Percentiles rank a stretch among this genome's conserved stretches.
Evolutionary conservation across 2,329 filamentous ascomycete species (phyloP).

Genomic region (Tolypocladium endophyticum): DNA sequence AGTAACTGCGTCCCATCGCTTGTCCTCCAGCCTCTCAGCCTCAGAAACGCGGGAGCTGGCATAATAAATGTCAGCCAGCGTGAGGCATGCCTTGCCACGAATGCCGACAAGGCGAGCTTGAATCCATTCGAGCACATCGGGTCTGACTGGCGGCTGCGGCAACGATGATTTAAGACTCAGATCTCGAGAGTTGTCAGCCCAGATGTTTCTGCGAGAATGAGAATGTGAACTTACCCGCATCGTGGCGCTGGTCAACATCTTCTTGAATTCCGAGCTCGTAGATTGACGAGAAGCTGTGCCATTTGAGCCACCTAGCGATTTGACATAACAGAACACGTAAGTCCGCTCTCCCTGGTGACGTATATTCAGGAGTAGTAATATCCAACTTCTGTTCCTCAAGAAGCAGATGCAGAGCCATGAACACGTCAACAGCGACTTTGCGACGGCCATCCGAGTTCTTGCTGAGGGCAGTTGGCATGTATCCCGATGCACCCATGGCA

Average conservation of each 20-base stretch:
- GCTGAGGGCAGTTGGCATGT: conserved; percentile 50
- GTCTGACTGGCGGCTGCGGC: conserved; percentile 21
- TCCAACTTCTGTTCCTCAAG: conserved; percentile 83
- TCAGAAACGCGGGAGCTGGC: conserved; percentile 23
- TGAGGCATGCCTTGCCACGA: conserved; percentile 26
- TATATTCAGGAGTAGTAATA: conserved; percentile 36
- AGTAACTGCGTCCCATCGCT: conserved; percentile 37
- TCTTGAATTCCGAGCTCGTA: conserved; percentile 45
- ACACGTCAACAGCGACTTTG: conserved; percentile 53
- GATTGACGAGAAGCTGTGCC: conserved; percentile 38
- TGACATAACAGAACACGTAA: conserved; percentile 71
- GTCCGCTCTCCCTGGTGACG: conserved; percentile 32
- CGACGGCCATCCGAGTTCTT: conserved; percentile 45
- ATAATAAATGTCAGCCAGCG: conserved; percentile 34
- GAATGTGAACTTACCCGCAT: conserved; percentile 23
- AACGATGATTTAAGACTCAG: conserved; percentile 19
- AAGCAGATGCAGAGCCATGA: conserved; percentile 75
- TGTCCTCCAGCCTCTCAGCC: conserved; percentile 22
- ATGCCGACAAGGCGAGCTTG: conserved; percentile 32
- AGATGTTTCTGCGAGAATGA: too few relatives aligned
- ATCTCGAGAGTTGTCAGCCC: conserved; percentile 11
- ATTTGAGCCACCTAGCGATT: conserved; percentile 72
- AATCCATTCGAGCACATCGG: conserved; percentile 43
- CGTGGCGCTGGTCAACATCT: conserved; percentile 27
- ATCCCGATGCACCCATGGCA: conserved; percentile 44